Conservation (phyloP, 345 rosid genomes). For the Anacardium occidentale region DNA sequence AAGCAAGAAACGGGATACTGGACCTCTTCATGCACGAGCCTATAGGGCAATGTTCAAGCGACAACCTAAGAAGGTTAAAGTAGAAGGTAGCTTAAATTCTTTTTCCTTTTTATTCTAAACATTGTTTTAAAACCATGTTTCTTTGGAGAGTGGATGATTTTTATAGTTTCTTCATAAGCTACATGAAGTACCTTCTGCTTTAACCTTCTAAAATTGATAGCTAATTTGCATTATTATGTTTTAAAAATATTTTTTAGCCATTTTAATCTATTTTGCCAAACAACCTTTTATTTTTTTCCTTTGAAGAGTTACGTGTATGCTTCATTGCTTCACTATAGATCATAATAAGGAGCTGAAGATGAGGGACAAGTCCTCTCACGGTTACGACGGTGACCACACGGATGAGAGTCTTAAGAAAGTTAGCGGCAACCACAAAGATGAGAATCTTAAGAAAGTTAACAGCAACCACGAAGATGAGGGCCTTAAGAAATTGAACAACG, state of each 20-base stretch:
- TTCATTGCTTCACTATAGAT: slow-evolving; percentile 28
- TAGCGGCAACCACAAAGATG: not conserved
- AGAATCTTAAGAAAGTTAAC: slow-evolving; percentile 17
- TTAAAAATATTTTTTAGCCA: not conserved
- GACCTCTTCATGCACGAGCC: slow-evolving; percentile 35
- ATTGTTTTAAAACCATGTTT: not conserved
- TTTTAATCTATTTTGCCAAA: slow-evolving; percentile 1
- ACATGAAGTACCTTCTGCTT: not conserved
- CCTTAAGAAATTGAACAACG: slow-evolving; percentile 15
- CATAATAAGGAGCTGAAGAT: slow-evolving; percentile 16
- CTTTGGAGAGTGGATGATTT: not conserved
- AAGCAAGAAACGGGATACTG: slow-evolving; percentile 13
- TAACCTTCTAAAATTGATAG: not conserved
- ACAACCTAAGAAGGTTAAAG: slow-evolving; percentile 28
- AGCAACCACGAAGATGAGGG: not conserved
- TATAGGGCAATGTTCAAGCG: slow-evolving; percentile 42
- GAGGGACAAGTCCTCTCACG: slow-evolving; percentile 14
- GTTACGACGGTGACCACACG: not conserved
- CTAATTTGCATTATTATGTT: not conserved
- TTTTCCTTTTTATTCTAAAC: slow-evolving; percentile 1
- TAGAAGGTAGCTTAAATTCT: slow-evolving; percentile 25
- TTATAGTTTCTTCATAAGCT: slow-evolving; percentile 3
- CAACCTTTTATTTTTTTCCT: not conserved
- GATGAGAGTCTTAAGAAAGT: slow-evolving; percentile 18
- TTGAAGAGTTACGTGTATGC: not conserved